phyloP scores from a whole-genome alignment of 2,329 filamentous ascomycete genomes.

The Talaromyces verruculosus region DNA sequence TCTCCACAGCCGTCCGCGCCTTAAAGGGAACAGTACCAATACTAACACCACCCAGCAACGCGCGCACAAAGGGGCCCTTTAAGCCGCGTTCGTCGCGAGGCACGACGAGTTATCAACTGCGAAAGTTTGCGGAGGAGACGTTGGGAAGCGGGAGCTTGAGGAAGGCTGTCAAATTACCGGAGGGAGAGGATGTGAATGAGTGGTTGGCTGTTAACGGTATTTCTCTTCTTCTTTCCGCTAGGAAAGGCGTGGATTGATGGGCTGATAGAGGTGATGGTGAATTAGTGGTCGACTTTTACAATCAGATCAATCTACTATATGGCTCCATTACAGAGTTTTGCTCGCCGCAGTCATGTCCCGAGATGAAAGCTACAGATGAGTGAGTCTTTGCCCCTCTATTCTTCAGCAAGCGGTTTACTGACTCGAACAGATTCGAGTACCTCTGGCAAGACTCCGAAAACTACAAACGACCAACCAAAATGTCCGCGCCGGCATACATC shows the following conservation, averaged over 20 bases:
- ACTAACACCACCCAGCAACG: constrained; percentile 63
- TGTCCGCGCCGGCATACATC: constrained; percentile 95
- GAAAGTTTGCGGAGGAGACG: constrained; percentile 97
- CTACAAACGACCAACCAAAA: constrained; percentile 95
- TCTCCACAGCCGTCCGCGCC: constrained; percentile 37
- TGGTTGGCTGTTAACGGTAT: constrained; percentile 96
- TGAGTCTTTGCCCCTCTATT: constrained; percentile 45
- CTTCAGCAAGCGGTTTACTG: background rate
- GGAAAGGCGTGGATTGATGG: background rate
- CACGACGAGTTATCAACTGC: constrained; percentile 86
- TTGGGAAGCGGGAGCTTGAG: constrained; percentile 89
- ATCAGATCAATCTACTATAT: constrained; percentile 98
- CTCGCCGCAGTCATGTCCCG: constrained; percentile 92
- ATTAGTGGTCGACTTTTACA: constrained; percentile 99
- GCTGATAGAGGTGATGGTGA: constrained; percentile 28
- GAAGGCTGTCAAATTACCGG: constrained; percentile 94
- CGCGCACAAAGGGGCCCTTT: constrained; percentile 86
- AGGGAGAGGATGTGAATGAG: constrained; percentile 96
- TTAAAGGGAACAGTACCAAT: constrained; percentile 41
- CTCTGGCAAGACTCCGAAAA: constrained; percentile 96
- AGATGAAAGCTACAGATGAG: constrained; percentile 99
- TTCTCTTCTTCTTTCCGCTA: constrained; percentile 17
- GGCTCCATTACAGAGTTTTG: constrained; percentile 99
- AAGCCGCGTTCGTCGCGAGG: constrained; percentile 85
- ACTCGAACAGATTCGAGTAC: constrained; percentile 76